Evolutionary conservation across 768 basidiomycete species (phyloP).

Genomic region (Pulveroboletus sp.): DNA sequence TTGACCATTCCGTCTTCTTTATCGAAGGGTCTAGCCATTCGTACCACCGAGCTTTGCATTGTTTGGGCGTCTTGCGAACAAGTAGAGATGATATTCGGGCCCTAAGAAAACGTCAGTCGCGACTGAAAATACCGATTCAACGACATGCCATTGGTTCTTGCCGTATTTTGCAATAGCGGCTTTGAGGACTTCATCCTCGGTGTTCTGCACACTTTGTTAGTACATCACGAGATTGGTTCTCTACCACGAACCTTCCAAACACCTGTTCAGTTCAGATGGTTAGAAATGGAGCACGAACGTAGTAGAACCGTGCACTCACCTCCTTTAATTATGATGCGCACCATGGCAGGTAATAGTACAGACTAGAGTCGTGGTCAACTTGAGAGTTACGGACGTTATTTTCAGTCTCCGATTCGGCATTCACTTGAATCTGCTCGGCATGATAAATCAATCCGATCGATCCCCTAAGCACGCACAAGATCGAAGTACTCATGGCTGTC

Average conservation of each 20-base stretch:
- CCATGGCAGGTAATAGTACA: constrained; percentile 45
- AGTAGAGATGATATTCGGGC: constrained; percentile 97
- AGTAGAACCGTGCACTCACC: constrained; percentile 40
- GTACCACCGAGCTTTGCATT: constrained; percentile 99
- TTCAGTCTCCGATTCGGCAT: constrained; percentile 22
- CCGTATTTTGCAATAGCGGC: constrained; percentile 98
- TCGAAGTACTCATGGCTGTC: too few species aligned
- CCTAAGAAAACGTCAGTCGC: constrained; percentile 41
- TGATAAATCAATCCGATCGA: too few species aligned
- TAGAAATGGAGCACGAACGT: neutral
- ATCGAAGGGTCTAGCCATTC: constrained; percentile 99
- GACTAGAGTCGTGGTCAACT: too few species aligned
- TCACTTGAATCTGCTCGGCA: neutral
- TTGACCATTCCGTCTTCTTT: constrained; percentile 99
- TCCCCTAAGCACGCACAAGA: too few species aligned
- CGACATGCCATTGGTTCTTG: constrained; percentile 84
- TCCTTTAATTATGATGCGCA: constrained; percentile 90
- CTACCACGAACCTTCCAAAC: constrained; percentile 70
- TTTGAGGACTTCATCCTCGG: constrained; percentile 97
- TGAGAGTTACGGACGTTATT: neutral
- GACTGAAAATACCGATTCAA: neutral
- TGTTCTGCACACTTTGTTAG: constrained; percentile 55
- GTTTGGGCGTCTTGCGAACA: constrained; percentile 98
- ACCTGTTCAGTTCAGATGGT: constrained; percentile 36
- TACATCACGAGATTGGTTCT: neutral